Base-by-base conservation (phyloP, 2,329 filamentous ascomycete species). In the Didymella pomorum region DNA sequence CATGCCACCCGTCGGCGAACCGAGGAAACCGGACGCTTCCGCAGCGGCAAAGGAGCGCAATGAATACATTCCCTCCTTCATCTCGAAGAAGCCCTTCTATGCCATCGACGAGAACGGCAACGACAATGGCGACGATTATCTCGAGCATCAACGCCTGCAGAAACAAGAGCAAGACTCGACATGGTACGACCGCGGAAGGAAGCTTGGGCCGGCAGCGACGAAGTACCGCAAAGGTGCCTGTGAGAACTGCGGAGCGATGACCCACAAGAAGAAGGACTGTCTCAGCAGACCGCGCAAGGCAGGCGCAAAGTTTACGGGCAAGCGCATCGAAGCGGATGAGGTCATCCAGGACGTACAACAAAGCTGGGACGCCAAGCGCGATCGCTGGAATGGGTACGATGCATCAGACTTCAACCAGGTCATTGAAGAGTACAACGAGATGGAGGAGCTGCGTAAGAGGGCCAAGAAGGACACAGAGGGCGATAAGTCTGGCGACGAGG, bases 301-400 rank as follows among this genome's bases (percentile, higher is more conserved):
- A 56, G 94, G 95, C 62, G 95, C 95, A 11, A 93, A 89, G 74
- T 97, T 90, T 87, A 96, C 93, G 0, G 95, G 95, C 21, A 89
- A 87, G 71, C 90, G 98, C 73, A 99, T 99, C 53, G 89, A 97
- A 74, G 92, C 94, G 28, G 96, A 99, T 75, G 93, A 97, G 72
- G 80, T 90, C 10, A 82, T 97, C 12, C 90, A 97, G 73, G 89
- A 96, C 54, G 89, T 98, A 16, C 87, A 91, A 44, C 80, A 98
- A 46, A 92, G 93, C 3, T 99, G 94, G 92, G 96, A 99, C 77
- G 95, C 95, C 21, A 99, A 99, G 81, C 86, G 95, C 67, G 95
- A 99, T 80, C 87, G 94, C 42, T 99, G 95, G 94, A 97, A 97
- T 74, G 94, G 94, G n/a, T 99, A 96, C 78, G 93, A 98, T 75